These are phyloP conservation scores for Solanum chilense DNA, from an alignment of 257 asterid genomes.

Conservation along the genomic window DNA sequence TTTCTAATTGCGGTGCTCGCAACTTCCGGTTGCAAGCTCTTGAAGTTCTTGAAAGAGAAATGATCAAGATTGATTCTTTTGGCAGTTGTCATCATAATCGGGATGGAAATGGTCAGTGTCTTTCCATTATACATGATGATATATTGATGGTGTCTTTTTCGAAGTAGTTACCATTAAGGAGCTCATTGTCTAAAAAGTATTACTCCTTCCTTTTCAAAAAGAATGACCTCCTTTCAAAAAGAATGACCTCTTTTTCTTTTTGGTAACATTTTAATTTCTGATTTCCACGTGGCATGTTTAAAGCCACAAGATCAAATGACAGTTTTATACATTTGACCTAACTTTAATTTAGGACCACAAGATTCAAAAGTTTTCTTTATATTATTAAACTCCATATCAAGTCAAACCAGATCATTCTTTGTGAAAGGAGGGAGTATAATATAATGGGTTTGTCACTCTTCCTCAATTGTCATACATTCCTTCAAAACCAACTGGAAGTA, in stretches of 20 bases:
- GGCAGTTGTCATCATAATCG: conserved; percentile 85
- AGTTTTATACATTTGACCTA: too few species aligned
- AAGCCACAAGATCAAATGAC: too few species aligned
- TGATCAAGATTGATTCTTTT: conserved; percentile 70
- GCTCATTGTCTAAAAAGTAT: background rate
- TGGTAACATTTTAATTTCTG: too few species aligned
- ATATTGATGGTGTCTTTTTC: background rate
- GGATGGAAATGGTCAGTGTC: conserved; percentile 61
- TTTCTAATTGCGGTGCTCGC: conserved; percentile 89
- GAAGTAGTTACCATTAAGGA: background rate
- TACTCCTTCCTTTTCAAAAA: too few species aligned
- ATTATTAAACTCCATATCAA: too few species aligned
- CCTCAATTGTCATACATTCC: background rate
- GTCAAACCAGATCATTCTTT: too few species aligned
- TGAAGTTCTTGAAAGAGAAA: conserved; percentile 68
- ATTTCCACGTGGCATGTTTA: too few species aligned
- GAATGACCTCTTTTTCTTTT: too few species aligned
- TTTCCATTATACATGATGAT: background rate
- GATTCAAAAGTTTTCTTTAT: too few species aligned
- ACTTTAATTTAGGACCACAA: too few species aligned
- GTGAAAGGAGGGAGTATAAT: background rate
- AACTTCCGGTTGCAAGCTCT: conserved; percentile 89
- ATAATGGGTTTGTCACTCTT: background rate
- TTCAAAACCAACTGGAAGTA: background rate
- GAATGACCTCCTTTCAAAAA: too few species aligned